These are phyloP conservation scores for Apophysomyces ossiformis DNA, from an alignment of 371 early-diverging fungal species.

Conservation along the genomic window DNA sequence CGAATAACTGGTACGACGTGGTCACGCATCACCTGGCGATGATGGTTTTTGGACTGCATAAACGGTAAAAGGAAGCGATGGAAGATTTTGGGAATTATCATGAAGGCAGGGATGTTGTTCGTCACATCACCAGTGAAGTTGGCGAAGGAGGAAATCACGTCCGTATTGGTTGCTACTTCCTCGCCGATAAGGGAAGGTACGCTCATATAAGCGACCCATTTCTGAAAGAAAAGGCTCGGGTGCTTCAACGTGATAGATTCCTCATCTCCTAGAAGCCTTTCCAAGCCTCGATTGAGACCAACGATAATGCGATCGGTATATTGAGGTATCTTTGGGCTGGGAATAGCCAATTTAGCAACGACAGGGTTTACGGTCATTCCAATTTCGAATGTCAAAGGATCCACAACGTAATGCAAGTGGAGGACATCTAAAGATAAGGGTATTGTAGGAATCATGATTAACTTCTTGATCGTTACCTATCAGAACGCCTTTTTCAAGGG, in stretches of 20 bases:
- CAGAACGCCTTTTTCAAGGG: constrained; percentile 36
- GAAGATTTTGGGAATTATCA: constrained; percentile 23
- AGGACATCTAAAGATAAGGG: constrained; percentile 27
- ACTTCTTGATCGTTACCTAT: constrained; percentile 21
- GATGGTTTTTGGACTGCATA: constrained; percentile 26
- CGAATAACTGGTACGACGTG: constrained; percentile 28
- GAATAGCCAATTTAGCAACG: constrained; percentile 28
- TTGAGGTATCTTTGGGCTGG: constrained; percentile 19
- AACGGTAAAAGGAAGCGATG: constrained; percentile 34
- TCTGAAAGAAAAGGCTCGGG: constrained; percentile 31
- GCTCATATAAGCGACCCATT: constrained; percentile 46
- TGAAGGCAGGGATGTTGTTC: constrained; percentile 26
- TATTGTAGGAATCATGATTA: background rate
- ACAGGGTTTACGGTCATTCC: constrained; percentile 35
- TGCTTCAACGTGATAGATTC: constrained; percentile 16
- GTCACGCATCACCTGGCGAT: constrained; percentile 33
- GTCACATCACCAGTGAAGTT: constrained; percentile 43
- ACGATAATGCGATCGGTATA: constrained; percentile 27
- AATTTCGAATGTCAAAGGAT: constrained; percentile 28
- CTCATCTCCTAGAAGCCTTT: constrained; percentile 15
- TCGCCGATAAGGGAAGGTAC: constrained; percentile 37
- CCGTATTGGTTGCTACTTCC: constrained; percentile 27
- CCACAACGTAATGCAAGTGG: constrained; percentile 36
- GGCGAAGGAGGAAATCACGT: constrained; percentile 42
- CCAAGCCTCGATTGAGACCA: constrained; percentile 27